Evolutionary conservation across 169 alveolate species (phyloP).

Genomic region (Hepatocystis sp.): DNA sequence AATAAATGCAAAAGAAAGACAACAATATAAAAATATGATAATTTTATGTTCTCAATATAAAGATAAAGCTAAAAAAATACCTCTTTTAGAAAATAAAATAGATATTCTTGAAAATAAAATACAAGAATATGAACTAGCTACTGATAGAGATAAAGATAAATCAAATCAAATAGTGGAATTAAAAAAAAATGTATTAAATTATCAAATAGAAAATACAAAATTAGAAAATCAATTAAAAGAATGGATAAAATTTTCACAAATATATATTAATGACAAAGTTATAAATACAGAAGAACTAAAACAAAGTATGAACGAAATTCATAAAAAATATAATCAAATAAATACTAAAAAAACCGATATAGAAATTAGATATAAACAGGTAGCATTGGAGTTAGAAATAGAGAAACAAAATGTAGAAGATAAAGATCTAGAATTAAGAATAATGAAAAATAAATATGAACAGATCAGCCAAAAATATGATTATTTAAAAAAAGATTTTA

Average conservation of each 20-base stretch:
- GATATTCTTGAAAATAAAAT: slow-evolving; percentile 47
- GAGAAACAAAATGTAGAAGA: slow-evolving; percentile 27
- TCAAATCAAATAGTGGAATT: slow-evolving; percentile 14
- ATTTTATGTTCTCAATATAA: slow-evolving; percentile 69
- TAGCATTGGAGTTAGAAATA: slow-evolving; percentile 20
- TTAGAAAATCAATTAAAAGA: slow-evolving; percentile 37
- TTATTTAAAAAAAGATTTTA: slow-evolving; percentile 26
- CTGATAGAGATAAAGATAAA: slow-evolving; percentile 39
- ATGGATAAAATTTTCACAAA: slow-evolving; percentile 45
- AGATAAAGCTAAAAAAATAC: slow-evolving; percentile 41
- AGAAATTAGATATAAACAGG: slow-evolving; percentile 20
- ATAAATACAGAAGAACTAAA: slow-evolving; percentile 36
- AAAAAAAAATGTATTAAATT: slow-evolving; percentile 26
- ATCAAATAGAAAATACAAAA: slow-evolving; percentile 52
- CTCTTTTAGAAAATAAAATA: slow-evolving; percentile 34
- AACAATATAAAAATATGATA: slow-evolving; percentile 66
- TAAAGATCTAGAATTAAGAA: slow-evolving; percentile 47
- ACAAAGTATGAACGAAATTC: slow-evolving; percentile 33
- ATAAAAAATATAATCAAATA: slow-evolving; percentile 24
- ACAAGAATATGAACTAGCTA: slow-evolving; percentile 46
- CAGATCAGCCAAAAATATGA: slow-evolving; percentile 28
- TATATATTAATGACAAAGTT: slow-evolving; percentile 38
- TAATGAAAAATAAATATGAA: slow-evolving; percentile 20
- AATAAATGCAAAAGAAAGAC: slow-evolving; percentile 66
- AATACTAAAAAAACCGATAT: slow-evolving; percentile 45